A percentile compares a stretch with the other conserved stretches of the same genome.
These are phyloP conservation scores for Apiospora sp. DNA, from an alignment of 2,329 filamentous ascomycete genomes.

Conservation along the genomic window DNA sequence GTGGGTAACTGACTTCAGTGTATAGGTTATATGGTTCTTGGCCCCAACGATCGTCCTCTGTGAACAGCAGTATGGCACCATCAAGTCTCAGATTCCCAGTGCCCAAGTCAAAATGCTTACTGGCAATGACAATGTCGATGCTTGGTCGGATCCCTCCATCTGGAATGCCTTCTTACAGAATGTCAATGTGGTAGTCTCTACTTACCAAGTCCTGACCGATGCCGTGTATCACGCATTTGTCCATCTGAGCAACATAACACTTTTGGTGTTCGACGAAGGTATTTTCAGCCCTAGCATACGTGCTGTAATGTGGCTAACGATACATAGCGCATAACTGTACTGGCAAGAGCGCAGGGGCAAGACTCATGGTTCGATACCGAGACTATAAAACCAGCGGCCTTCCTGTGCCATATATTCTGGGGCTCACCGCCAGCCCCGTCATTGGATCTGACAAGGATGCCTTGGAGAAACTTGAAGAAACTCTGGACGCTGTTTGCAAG, in stretches of 20 bases:
- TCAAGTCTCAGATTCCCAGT: slow-evolving; percentile 66
- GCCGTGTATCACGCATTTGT: slow-evolving; percentile 80
- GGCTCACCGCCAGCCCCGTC: slow-evolving; percentile 82
- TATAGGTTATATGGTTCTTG: slow-evolving; percentile 74
- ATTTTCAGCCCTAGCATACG: slow-evolving; percentile 29
- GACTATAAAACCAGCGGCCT: slow-evolving; percentile 48
- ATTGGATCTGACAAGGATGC: slow-evolving; percentile 63
- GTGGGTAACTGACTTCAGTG: not conserved
- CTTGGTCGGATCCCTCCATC: slow-evolving; percentile 71
- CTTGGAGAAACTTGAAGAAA: slow-evolving; percentile 70
- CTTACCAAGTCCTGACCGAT: slow-evolving; percentile 77
- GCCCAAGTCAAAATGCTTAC: slow-evolving; percentile 69
- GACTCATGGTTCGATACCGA: slow-evolving; percentile 79
- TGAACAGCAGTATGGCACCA: slow-evolving; percentile 68
- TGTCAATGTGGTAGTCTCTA: slow-evolving; percentile 78
- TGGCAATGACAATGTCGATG: slow-evolving; percentile 73
- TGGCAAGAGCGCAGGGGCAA: slow-evolving; percentile 68
- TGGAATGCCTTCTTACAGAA: slow-evolving; percentile 74
- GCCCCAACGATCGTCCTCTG: slow-evolving; percentile 74
- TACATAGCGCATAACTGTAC: slow-evolving; percentile 76
- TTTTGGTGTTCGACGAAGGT: slow-evolving; percentile 89
- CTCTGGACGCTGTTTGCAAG: slow-evolving; percentile 73
- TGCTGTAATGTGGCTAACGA: slow-evolving; percentile 29
- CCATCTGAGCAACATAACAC: slow-evolving; percentile 64
- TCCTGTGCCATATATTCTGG: slow-evolving; percentile 72